A percentile compares a stretch with the other conserved stretches of the same genome.
Evolutionary conservation across 176 grass and related monocot species (phyloP).

Genomic region (Cenchrus purpureus): DNA sequence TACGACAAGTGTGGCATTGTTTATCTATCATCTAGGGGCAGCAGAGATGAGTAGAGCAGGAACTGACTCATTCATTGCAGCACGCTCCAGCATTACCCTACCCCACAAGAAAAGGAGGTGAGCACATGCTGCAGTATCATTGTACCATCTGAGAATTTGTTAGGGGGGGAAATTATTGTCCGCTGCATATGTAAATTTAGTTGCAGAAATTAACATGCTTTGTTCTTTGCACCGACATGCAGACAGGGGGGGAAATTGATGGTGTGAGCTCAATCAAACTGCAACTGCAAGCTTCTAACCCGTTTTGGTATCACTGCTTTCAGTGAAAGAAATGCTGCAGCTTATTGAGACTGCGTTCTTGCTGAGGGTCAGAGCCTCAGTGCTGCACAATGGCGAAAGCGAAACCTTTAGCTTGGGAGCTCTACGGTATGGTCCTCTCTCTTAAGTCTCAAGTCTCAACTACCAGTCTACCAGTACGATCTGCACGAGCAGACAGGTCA

Average conservation of each 20-base stretch:
- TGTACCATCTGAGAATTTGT: not conserved
- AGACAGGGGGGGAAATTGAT: too few relatives aligned
- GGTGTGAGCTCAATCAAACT: not conserved
- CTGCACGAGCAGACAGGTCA: not conserved
- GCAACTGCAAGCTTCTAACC: not conserved
- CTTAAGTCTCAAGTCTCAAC: not conserved
- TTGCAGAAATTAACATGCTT: too few relatives aligned
- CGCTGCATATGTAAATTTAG: not conserved
- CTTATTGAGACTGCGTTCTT: too few relatives aligned
- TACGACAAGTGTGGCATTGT: not conserved
- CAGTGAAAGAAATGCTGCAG: not conserved
- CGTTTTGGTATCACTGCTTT: not conserved
- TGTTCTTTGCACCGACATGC: not conserved
- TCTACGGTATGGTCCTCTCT: not conserved
- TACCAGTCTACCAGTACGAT: not conserved
- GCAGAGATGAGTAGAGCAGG: not conserved
- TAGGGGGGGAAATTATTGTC: too few relatives aligned
- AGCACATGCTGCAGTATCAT: not conserved
- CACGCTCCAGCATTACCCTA: not conserved
- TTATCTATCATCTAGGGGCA: not conserved
- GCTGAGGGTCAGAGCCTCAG: not conserved
- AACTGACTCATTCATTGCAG: not conserved
- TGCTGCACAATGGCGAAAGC: not conserved
- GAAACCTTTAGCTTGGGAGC: not conserved
- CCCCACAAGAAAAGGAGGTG: not conserved